phyloP scores from a whole-genome alignment of 2,329 filamentous ascomycete species.

The Colletotrichum cordylinicola region DNA sequence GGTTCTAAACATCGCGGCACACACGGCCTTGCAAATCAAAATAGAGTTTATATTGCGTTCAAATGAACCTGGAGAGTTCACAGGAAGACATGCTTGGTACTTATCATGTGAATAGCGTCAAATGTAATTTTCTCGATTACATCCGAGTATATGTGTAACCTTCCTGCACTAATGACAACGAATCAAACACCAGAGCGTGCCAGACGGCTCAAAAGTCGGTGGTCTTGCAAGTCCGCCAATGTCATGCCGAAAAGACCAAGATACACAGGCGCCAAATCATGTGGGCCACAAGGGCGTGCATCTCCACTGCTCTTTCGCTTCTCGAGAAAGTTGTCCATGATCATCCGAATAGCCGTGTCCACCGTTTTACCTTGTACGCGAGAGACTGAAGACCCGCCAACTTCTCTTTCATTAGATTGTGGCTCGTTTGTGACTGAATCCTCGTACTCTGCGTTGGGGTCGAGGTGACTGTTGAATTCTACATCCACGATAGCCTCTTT shows the following conservation, averaged over 20 bases:
- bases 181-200: not conserved
- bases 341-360: not conserved
- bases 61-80: too few species aligned
- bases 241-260: not conserved
- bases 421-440: fast-evolving
- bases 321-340: not conserved
- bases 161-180: too few species aligned
- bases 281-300: not conserved
- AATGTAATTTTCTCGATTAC: too few species aligned
- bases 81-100: too few species aligned
- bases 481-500: not conserved
- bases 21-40: too few species aligned
- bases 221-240: not conserved
- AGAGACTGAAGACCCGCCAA: not conserved
- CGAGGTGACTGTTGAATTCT: not conserved
- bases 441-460: not conserved
- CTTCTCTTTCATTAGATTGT: fast-evolving
- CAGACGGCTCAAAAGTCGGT: not conserved
- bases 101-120: too few species aligned
- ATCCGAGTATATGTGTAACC: too few species aligned
- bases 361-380: not conserved
- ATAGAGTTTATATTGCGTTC: too few species aligned
- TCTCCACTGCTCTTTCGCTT: not conserved
- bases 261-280: not conserved
- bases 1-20: too few species aligned